Conservation (phyloP, 2,329 filamentous ascomycete genomes). For the Aspergillus fumigatus region DNA sequence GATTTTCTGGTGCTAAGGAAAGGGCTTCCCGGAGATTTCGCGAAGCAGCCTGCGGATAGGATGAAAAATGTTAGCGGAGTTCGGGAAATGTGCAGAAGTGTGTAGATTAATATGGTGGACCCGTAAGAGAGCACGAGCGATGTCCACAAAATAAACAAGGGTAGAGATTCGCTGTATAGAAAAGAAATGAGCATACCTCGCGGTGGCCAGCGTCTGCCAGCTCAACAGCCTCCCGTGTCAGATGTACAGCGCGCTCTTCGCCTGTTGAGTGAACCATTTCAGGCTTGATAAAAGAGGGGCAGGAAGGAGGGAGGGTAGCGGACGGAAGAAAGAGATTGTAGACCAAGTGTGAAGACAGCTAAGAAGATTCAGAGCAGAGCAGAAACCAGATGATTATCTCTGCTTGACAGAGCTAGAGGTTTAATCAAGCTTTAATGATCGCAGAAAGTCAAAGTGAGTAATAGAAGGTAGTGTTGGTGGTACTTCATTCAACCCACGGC, state of each 20-base stretch:
- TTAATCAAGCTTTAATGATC: neutral
- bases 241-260: slow-evolving; percentile 43
- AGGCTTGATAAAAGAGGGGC: slow-evolving; percentile 17
- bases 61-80: slow-evolving; percentile 10
- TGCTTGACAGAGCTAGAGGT: slow-evolving; percentile 1
- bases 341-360: slow-evolving; percentile 5
- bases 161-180: neutral
- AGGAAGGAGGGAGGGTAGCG: slow-evolving; percentile 8
- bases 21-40: slow-evolving; percentile 47
- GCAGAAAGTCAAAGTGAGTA: neutral
- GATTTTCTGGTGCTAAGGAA: slow-evolving; percentile 42
- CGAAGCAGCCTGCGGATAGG: slow-evolving; percentile 38
- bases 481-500: slow-evolving; percentile 18
- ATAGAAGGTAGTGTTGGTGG: slow-evolving; percentile 2
- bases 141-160: neutral
- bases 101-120: slow-evolving; percentile 2
- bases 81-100: neutral
- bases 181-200: slow-evolving; percentile 32
- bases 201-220: slow-evolving; percentile 43
- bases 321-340: slow-evolving; percentile 10
- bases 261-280: slow-evolving; percentile 41
- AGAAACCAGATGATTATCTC: neutral
- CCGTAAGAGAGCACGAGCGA: neutral
- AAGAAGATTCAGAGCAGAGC: slow-evolving; percentile 5
- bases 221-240: slow-evolving; percentile 46